These are phyloP conservation scores for Saxophila tyrrhenica DNA, from an alignment of 495 filamentous ascomycete species.

Conservation along the genomic window DNA sequence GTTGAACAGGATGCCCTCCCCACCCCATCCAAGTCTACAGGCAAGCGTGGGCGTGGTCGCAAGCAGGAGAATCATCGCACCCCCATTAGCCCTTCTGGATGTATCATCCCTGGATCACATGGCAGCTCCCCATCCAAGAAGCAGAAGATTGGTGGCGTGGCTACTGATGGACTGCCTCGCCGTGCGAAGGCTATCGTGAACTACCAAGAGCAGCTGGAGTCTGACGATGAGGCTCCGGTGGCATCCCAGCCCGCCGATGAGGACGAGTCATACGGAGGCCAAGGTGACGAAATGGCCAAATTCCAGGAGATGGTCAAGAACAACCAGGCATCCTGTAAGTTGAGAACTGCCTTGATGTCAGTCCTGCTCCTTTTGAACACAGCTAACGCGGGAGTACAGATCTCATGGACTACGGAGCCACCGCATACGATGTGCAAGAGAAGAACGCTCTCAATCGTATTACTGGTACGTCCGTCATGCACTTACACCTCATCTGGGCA, in stretches of 20 bases:
- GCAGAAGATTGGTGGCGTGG: background rate
- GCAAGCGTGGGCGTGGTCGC: background rate
- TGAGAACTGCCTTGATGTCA: too few relatives aligned
- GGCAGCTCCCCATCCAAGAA: background rate
- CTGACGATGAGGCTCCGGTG: background rate
- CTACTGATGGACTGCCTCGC: background rate
- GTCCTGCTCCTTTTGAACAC: too few relatives aligned
- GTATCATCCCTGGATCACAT: background rate
- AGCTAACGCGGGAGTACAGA: too few relatives aligned
- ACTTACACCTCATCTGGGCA: too few relatives aligned
- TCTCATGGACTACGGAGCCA: too few relatives aligned
- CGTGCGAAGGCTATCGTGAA: background rate
- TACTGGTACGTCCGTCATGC: too few relatives aligned
- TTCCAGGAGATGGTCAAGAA: too few relatives aligned
- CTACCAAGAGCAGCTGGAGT: conserved; percentile 3
- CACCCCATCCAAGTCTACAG: background rate
- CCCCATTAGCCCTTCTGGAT: too few relatives aligned
- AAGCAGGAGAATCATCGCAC: background rate
- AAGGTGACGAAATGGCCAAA: background rate
- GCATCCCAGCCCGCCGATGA: background rate
- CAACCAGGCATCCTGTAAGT: too few relatives aligned
- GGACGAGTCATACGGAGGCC: background rate
- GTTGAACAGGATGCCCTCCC: background rate
- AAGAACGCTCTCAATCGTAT: too few relatives aligned
- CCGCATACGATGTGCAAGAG: too few relatives aligned